phyloP scores from a whole-genome alignment of 768 basidiomycete species.

The Cyclocybe cylindracea region DNA sequence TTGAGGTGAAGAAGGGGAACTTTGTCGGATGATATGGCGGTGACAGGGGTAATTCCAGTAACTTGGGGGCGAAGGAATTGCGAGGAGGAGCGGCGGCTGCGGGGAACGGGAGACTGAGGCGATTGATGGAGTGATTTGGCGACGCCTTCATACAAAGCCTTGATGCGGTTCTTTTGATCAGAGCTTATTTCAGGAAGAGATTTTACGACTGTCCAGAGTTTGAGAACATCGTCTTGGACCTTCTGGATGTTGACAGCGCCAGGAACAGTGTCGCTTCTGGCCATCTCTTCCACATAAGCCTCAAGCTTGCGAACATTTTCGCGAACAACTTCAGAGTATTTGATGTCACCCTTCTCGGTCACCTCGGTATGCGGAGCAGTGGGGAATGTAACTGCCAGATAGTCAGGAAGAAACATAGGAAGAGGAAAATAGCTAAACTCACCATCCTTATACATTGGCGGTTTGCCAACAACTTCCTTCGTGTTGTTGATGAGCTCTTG shows the following conservation, averaged over 20 bases:
- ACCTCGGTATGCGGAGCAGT: slow-evolving; percentile 96
- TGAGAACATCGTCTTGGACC: slow-evolving; percentile 95
- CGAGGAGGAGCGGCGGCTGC: slow-evolving; percentile 89
- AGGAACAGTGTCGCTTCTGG: slow-evolving; percentile 86
- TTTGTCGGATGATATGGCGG: slow-evolving; percentile 80
- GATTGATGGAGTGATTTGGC: slow-evolving; percentile 87
- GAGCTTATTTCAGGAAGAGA: slow-evolving; percentile 96
- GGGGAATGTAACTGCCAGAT: slow-evolving; percentile 84
- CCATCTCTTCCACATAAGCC: slow-evolving; percentile 98
- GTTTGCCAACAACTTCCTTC: slow-evolving; percentile 73
- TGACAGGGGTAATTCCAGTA: slow-evolving; percentile 71
- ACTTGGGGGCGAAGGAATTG: slow-evolving; percentile 95
- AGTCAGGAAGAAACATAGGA: slow-evolving; percentile 10
- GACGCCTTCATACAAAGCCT: slow-evolving; percentile 94
- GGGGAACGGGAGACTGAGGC: slow-evolving; percentile 58
- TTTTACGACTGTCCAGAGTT: slow-evolving; percentile 97
- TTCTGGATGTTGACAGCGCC: slow-evolving; percentile 92
- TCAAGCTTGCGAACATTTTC: slow-evolving; percentile 97
- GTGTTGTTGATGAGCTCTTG: slow-evolving; percentile 95
- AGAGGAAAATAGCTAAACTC: slow-evolving; percentile 27
- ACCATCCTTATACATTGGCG: slow-evolving; percentile 98
- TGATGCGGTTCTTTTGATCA: slow-evolving; percentile 95
- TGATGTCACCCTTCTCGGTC: slow-evolving; percentile 89
- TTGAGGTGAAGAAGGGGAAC: slow-evolving; percentile 95
- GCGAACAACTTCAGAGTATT: slow-evolving; percentile 93